phyloP scores from a whole-genome alignment of 208 protist species.

The Acanthamoeba triangularis region DNA sequence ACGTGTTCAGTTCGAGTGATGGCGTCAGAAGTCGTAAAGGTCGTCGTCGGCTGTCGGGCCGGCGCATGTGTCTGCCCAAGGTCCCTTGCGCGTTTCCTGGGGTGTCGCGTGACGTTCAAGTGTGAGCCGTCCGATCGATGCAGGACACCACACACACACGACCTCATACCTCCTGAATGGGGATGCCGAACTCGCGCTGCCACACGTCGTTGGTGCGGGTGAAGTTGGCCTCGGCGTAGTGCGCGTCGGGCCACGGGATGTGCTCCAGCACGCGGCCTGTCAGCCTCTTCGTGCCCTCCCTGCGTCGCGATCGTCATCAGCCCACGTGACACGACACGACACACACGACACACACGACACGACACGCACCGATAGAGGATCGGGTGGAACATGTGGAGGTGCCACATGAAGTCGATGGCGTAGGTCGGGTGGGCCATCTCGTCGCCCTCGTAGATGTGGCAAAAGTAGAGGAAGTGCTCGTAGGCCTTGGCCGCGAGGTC shows the following conservation, averaged over 20 bases:
- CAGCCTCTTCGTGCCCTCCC: background rate
- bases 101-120: background rate
- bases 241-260: background rate
- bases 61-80: background rate
- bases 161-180: background rate
- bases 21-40: too few relatives aligned
- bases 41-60: too few relatives aligned
- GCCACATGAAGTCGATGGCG: constrained; percentile 17
- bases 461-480: constrained; percentile 20
- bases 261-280: constrained; percentile 11
- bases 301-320: background rate
- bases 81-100: background rate
- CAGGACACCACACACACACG: background rate
- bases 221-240: background rate
- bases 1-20: too few relatives aligned
- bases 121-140: background rate
- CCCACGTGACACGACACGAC: background rate
- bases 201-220: background rate
- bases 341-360: background rate
- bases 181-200: background rate
- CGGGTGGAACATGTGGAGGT: background rate
- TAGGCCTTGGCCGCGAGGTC: background rate
- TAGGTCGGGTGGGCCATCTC: constrained; percentile 17
- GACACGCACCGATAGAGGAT: background rate
- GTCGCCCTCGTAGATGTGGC: background rate